These are phyloP conservation scores for Colletotrichum acutatum DNA, from an alignment of 2,329 filamentous ascomycete species.

Conservation along the genomic window DNA sequence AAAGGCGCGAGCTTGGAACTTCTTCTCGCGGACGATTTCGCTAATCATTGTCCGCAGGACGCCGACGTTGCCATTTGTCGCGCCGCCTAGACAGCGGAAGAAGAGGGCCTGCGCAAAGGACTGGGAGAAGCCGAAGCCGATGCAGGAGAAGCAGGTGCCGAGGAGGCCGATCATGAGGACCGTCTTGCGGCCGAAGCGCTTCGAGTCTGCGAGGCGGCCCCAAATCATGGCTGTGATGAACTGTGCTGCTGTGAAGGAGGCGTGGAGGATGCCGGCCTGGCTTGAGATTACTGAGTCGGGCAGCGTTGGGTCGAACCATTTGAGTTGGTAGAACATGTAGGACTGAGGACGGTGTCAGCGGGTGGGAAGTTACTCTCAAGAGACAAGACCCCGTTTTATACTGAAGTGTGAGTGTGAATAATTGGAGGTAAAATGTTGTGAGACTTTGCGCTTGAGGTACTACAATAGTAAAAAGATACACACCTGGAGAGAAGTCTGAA, in stretches of 20 bases:
- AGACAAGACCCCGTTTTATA: neutral
- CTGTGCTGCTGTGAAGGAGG: slow-evolving; percentile 83
- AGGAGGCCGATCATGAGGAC: slow-evolving; percentile 81
- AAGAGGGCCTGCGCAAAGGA: slow-evolving; percentile 72
- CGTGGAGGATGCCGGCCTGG: slow-evolving; percentile 82
- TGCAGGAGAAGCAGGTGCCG: slow-evolving; percentile 71
- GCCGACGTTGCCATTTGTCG: slow-evolving; percentile 60
- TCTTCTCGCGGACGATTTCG: slow-evolving; percentile 60
- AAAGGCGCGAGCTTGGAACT: slow-evolving; percentile 60
- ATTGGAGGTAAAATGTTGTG: neutral
- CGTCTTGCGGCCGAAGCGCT: slow-evolving; percentile 76
- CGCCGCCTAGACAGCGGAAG: slow-evolving; percentile 74
- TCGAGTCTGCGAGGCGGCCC: slow-evolving; percentile 76
- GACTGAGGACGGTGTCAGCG: slow-evolving; percentile 53
- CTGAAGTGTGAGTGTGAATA: neutral
- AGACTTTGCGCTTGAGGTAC: neutral
- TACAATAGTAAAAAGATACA: neutral
- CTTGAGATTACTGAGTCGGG: slow-evolving; percentile 74
- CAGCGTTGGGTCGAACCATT: slow-evolving; percentile 72
- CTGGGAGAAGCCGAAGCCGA: slow-evolving; percentile 79
- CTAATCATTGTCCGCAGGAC: slow-evolving; percentile 73
- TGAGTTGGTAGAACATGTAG: slow-evolving; percentile 91
- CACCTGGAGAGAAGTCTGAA: slow-evolving; percentile 76
- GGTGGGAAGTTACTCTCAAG: neutral
- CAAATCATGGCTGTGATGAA: slow-evolving; percentile 86